Conservation (phyloP, 129 eudicot species). For the Saposhnikovia divaricata region DNA sequence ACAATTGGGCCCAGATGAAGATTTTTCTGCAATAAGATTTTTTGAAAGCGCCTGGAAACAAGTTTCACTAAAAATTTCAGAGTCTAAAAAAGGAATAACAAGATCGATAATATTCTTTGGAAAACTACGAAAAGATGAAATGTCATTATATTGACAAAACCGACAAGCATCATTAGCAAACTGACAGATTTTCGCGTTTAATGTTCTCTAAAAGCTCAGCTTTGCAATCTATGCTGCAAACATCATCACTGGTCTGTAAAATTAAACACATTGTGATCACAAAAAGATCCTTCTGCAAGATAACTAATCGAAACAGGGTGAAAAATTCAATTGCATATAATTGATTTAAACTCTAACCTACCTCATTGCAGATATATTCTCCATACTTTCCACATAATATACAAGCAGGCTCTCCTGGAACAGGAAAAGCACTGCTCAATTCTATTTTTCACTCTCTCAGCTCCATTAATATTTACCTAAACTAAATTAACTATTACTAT, state of each 20-base stretch:
- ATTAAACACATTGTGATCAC: not conserved
- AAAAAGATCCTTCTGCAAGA: not conserved
- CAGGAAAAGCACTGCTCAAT: no score
- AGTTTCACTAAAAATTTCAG: not conserved
- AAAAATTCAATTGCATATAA: not conserved
- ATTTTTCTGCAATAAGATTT: conserved; percentile 20
- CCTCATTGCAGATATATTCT: conserved; percentile 91
- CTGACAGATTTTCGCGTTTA: conserved; percentile 30
- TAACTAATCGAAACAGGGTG: not conserved
- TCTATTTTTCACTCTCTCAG: no score
- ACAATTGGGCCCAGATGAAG: conserved; percentile 27
- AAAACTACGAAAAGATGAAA: not conserved
- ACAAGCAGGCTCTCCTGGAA: conserved; percentile 81
- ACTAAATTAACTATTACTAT: no score
- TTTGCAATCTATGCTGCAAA: conserved; percentile 91
- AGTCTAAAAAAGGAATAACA: not conserved
- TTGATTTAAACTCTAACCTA: conserved; percentile 12
- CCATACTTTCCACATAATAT: conserved; percentile 84
- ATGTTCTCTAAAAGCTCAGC: conserved; percentile 50
- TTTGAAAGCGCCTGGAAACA: conserved; percentile 32
- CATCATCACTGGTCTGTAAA: conserved; percentile 69
- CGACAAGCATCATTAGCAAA: not conserved
- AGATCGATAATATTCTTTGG: not conserved
- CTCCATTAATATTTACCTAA: no score
- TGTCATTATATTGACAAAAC: not conserved